Evolutionary conservation across 176 grass and related monocot genomes (phyloP), one percentile per base, ranked within the genome.

Genomic region (Thinopyrum elongatum): DNA sequence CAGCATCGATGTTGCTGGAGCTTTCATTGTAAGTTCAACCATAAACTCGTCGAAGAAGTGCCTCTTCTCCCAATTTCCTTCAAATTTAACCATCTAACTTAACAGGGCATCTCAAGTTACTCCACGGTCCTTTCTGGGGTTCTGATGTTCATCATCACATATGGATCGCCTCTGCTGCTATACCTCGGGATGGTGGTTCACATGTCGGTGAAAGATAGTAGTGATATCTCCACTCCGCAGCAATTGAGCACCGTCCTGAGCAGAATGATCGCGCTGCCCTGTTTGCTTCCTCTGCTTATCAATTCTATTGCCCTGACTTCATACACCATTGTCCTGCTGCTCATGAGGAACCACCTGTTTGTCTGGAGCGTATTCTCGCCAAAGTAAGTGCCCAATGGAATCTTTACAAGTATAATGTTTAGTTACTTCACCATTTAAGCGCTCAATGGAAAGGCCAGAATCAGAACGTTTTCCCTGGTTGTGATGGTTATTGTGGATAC

Each of bases 291-390:
- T 41, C 67, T 98, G 86, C 82, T 91, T 26, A 78, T 94, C 39
- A 98, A 98, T 78, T 98, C 86, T 49, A 11, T 98, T 65, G 84
- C 88, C 15, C 80, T 98, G 79, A 94, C 88, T 80, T 87, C 90
- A 31, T 95, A 94, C 87, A 98, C 96, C 21, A 90, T 92, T 23
- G 89, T 95, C 70, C 86, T 98, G 79, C 75, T 94, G 68, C 84
- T 95, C 80, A 95, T 95, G 94, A 98, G 97, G 82, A 92, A 92
- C 76, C 97, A 98, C 90, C 74, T 98, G 81, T 98, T 98, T 84
- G 92, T 95, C 78, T 94, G 97, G 97, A 98, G 97, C 42, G 92
- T 98, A 13, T 98, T 98, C 89, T 98, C 97, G 61, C 97, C 92
- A 68, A 98, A 98, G 93, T 98, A 91, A 91, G 94, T 90, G 84